Evolutionary conservation across 2,329 filamentous ascomycete genomes (phyloP), one percentile per base, ranked within the genome.

Genomic region (Cordyceps tenuipes): DNA sequence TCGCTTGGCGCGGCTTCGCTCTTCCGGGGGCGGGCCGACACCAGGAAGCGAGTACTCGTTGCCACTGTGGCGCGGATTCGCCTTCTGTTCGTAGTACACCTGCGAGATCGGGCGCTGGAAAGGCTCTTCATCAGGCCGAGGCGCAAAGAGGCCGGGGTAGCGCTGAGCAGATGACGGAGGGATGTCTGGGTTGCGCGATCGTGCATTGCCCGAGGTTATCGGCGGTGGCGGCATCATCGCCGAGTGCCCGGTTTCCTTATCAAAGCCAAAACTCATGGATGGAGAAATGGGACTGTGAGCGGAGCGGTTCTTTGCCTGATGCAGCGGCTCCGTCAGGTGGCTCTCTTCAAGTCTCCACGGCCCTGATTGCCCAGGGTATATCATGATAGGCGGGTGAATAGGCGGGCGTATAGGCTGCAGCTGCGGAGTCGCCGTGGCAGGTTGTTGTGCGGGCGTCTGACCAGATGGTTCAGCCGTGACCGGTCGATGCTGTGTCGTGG

Each of bases 311-410:
- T 70, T 70, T 3, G 72, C 66, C 3, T 63, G 60, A 57, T 74
- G 70, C 19, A 83, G 72, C 29, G 82, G 82, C 63, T 81, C 76
- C 1, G 76, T 70, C 41, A 84, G 71, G 61, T 80, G 75, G 10
- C 82, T 84, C 68, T 83, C 80, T 63, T 83, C 76, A 6, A 81
- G 68, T 54, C 77, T 80, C 81, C 82, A 84, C 19, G 73, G 72
- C 0, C 76, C 77, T n/a, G 72, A 69, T 1, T 69, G 64, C 29
- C 64, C 65, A 29, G 65, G 64, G 34, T 63, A 62, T 41, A 69
- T 57, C 57, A 68, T 63, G 5, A 61, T 61, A 17, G 64, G 64
- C 31, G 57, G 49, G 8, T 46, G 39, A 12, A 21, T 19, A 9
- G 44, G 54, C 19, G 41, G 36, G 13, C 48, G 47, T 17, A 47